These are phyloP conservation scores for Penstemon davidsonii DNA, from an alignment of 257 asterid genomes.

Conservation along the genomic window DNA sequence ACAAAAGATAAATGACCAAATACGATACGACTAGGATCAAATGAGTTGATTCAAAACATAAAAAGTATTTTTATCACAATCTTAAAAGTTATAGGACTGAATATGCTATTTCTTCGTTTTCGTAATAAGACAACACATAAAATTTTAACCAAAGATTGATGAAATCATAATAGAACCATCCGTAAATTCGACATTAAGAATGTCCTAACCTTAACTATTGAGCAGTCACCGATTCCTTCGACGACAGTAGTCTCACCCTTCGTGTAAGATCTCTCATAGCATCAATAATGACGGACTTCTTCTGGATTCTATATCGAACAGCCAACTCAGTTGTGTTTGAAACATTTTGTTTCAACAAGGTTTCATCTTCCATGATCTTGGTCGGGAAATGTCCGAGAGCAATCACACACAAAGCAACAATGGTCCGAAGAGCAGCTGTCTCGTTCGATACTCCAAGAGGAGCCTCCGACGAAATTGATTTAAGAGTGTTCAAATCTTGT, in stretches of 20 bases:
- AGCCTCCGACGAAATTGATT: slow-evolving; percentile 55
- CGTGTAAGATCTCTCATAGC: slow-evolving; percentile 68
- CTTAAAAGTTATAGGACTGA: too few species aligned
- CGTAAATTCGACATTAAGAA: too few species aligned
- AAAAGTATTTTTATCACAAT: too few species aligned
- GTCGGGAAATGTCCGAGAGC: slow-evolving; percentile 82
- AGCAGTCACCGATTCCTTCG: slow-evolving; percentile 36
- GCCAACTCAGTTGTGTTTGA: slow-evolving; percentile 66
- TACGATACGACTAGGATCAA: too few species aligned
- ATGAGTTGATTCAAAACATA: too few species aligned
- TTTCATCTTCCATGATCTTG: slow-evolving; percentile 86
- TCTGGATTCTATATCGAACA: slow-evolving; percentile 63
- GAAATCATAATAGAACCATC: too few species aligned
- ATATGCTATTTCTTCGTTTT: too few species aligned
- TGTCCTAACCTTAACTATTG: slow-evolving; percentile 16
- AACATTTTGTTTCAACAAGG: slow-evolving; percentile 46
- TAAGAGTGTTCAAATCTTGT: slow-evolving; percentile 46
- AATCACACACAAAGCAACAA: slow-evolving; percentile 73
- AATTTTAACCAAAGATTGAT: too few species aligned
- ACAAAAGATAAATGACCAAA: too few species aligned
- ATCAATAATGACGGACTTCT: slow-evolving; percentile 66
- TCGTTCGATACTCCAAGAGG: slow-evolving; percentile 69
- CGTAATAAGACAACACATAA: too few species aligned
- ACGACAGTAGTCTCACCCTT: slow-evolving; percentile 51
- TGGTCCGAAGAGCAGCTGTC: slow-evolving; percentile 57